Evolutionary conservation across 805 yeast species (phyloP), one percentile per base, ranked within the genome.

Genomic region (Kuraishia borneana): DNA sequence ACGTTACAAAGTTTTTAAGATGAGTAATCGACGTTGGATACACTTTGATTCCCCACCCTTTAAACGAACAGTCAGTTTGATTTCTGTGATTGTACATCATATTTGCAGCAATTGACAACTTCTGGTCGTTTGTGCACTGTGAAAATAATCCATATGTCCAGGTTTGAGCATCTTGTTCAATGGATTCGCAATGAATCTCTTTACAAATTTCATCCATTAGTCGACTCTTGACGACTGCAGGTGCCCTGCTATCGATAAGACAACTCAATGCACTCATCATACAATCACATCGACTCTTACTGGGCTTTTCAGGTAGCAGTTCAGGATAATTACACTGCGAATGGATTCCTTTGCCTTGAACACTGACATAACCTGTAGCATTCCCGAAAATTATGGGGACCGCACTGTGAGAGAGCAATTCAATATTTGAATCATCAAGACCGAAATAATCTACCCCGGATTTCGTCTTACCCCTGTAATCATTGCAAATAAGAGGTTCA

Each of bases 141-240:
- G 72, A 57, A 41, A 50, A 62, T 21, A 43, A 41, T 1, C 73
- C 73, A 42, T 65, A 67, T n/a, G 37, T 36, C 0, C 71, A 73
- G 4, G 34, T 36, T 6, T 37, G 30, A 1, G 63, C 60, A 40
- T 65, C 54, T 6, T 57, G 51, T 18, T 36, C 39, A 18, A 68
- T 51, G 3, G 58, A 55, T n/a, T 46, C 46, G 43, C 75, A 68
- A 35, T 63, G 58, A 6, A 58, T 50, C 5, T 45, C 38, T 10
- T 48, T 33, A 39, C 73, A 68, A 3, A 67, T 44, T 4, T 43
- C 23, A 17, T 60, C 53, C 10, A 41, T 31, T 18, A 61, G 42
- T n/a, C 53, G 41, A 21, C 31, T 40, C 21, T 31, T 35, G 25
- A 47, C 49, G 30, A 54, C 37, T 19, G 51, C 44, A 1, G 36